Conservation (phyloP, 1,284 basidiomycete species). For the Waitea zeae region DNA sequence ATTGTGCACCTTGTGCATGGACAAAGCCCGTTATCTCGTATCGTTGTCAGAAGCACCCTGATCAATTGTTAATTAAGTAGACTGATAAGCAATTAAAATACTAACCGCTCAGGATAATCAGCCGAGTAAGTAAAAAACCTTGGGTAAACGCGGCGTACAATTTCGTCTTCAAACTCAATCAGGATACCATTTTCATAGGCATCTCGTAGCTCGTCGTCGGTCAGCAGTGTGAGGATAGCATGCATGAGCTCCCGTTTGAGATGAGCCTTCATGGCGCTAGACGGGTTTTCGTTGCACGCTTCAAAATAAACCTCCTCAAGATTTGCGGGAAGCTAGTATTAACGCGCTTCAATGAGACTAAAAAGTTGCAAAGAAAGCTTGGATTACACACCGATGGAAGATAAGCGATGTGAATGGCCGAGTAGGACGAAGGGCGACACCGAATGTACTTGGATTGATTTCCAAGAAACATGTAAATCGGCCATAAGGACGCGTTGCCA, state of each 20-base stretch:
- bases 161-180: constrained; percentile 6
- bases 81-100: background rate
- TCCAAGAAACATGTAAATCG: constrained; percentile 11
- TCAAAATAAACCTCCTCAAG: too few species aligned
- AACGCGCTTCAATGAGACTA: too few species aligned
- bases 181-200: constrained; percentile 7
- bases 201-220: constrained; percentile 6
- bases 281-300: too few species aligned
- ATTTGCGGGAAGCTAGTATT: too few species aligned
- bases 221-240: constrained; percentile 4
- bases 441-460: constrained; percentile 14
- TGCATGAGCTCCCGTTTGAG: too few species aligned
- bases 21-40: constrained; percentile 13
- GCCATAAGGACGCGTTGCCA: constrained; percentile 9
- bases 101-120: constrained; percentile 10
- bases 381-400: constrained; percentile 12
- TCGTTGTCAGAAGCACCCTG: constrained; percentile 11
- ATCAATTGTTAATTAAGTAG: constrained; percentile 4
- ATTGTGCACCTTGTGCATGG: too few species aligned
- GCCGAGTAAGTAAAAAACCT: constrained; percentile 8
- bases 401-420: constrained; percentile 14
- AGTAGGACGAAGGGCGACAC: constrained; percentile 7
- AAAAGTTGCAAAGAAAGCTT: constrained; percentile 4
- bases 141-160: constrained; percentile 7
- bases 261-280: too few species aligned